Conservation (phyloP, 1,284 basidiomycete genomes). For the Meripilus lineatus region DNA sequence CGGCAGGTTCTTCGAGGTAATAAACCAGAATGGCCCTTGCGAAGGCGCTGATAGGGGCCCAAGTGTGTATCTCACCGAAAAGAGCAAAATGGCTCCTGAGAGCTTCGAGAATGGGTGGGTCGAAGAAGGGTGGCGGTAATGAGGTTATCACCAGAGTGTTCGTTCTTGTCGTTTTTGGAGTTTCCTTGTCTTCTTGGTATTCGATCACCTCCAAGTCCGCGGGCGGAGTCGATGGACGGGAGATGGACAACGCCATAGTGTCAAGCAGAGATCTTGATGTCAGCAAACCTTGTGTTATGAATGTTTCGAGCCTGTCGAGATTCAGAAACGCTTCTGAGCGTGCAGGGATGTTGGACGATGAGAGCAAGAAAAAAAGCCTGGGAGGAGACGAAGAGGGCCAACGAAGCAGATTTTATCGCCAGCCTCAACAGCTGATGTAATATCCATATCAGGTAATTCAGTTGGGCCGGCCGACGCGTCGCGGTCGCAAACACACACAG, state of each 20-base stretch:
- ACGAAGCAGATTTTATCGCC: constrained; percentile 9
- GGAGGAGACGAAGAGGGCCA: constrained; percentile 1
- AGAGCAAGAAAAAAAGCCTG: constrained; percentile 3
- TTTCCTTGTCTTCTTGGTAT: constrained; percentile 13
- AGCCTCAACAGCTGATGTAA: too few relatives aligned
- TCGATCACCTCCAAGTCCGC: too few relatives aligned
- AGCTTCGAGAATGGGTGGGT: constrained; percentile 60
- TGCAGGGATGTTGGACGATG: constrained; percentile 1
- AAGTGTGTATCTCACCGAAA: constrained; percentile 77
- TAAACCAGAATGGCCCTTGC: constrained; percentile 81
- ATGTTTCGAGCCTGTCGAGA: too few relatives aligned
- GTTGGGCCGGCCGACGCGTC: too few relatives aligned
- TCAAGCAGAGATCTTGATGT: too few relatives aligned
- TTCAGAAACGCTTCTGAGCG: too few relatives aligned
- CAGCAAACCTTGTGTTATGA: too few relatives aligned
- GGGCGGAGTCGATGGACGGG: constrained; percentile 6
- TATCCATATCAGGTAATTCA: too few relatives aligned
- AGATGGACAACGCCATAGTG: too few relatives aligned
- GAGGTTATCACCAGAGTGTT: constrained; percentile 33
- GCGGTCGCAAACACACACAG: too few relatives aligned
- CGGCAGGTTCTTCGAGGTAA: constrained; percentile 56
- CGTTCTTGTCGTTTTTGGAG: constrained; percentile 22
- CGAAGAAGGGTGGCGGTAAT: constrained; percentile 47
- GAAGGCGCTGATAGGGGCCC: constrained; percentile 83
- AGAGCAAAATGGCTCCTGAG: constrained; percentile 64